A percentile compares a stretch with the other conserved stretches of the same genome.
Evolutionary conservation across 345 rosid genomes (phyloP).

Genomic region (Sisymbrium irio): DNA sequence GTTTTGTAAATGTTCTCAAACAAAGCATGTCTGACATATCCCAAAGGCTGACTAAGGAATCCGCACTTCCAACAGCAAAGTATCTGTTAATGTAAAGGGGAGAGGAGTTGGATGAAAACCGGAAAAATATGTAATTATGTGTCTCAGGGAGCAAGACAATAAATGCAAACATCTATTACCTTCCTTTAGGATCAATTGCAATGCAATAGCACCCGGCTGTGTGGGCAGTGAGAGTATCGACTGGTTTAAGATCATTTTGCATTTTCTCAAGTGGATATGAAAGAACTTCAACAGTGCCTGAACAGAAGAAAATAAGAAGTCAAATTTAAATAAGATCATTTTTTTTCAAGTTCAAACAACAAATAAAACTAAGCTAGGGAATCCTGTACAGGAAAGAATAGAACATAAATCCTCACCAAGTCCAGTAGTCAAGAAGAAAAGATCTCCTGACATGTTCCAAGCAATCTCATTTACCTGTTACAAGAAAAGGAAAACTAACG

Average conservation of each 20-base stretch:
- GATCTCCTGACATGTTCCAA: slow-evolving; percentile 94
- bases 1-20: slow-evolving; percentile 80
- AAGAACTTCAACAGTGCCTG: slow-evolving; percentile 94
- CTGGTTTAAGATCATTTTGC: slow-evolving; percentile 53
- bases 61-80: slow-evolving; percentile 99
- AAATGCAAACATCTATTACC: slow-evolving; percentile 42
- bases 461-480: slow-evolving; percentile 95
- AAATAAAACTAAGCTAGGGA: neutral
- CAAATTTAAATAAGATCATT: slow-evolving; percentile 1
- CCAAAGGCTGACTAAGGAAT: slow-evolving; percentile 98
- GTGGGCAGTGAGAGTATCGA: slow-evolving; percentile 87
- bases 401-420: slow-evolving; percentile 52
- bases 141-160: neutral
- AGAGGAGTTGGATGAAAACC: neutral
- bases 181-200: slow-evolving; percentile 93
- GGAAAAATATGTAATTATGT: neutral
- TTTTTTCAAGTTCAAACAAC: neutral
- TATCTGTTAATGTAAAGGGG: slow-evolving; percentile 44
- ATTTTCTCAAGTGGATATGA: slow-evolving; percentile 48
- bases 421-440: slow-evolving; percentile 94
- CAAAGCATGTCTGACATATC: slow-evolving; percentile 94
- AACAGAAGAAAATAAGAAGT: neutral
- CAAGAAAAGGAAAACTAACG: slow-evolving; percentile 4
- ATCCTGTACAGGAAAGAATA: neutral
- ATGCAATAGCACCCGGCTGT: slow-evolving; percentile 99